A percentile compares a stretch with the other conserved stretches of the same genome.
Conservation (phyloP, 768 basidiomycete genomes). For the Pulveroboletus sp. region DNA sequence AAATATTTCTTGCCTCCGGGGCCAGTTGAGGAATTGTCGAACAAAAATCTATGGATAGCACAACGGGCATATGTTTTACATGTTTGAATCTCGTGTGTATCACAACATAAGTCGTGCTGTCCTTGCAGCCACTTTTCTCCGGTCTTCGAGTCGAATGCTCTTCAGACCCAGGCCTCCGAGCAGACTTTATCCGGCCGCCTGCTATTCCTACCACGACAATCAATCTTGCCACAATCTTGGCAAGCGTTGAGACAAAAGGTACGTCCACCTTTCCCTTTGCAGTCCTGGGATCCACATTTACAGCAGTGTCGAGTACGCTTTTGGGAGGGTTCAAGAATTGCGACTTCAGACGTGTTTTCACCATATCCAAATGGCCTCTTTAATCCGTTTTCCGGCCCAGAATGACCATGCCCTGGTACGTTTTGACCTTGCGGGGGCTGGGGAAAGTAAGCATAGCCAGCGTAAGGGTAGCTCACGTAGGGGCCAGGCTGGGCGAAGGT, state of each 20-base stretch:
- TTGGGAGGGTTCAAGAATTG: constrained; percentile 36
- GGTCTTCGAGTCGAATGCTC: not conserved
- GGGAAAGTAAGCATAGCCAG: constrained; percentile 32
- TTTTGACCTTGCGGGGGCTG: constrained; percentile 23
- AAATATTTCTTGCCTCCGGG: not conserved
- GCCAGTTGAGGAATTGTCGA: not conserved
- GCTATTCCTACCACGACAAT: constrained; percentile 76
- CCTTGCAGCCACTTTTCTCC: not conserved
- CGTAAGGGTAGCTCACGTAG: constrained; percentile 38
- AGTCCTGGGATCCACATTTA: constrained; percentile 79
- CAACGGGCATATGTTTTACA: constrained; percentile 10
- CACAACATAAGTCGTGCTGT: not conserved
- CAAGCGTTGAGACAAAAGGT: constrained; percentile 71
- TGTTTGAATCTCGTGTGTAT: not conserved
- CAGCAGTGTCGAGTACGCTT: constrained; percentile 79
- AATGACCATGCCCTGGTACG: constrained; percentile 22
- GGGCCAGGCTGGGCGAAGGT: constrained; percentile 29
- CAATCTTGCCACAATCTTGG: constrained; percentile 80
- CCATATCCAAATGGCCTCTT: constrained; percentile 31
- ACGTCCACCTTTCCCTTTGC: constrained; percentile 81
- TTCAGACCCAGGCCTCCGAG: constrained; percentile 49
- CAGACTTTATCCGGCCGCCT: constrained; percentile 76
- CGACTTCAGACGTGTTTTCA: constrained; percentile 22
- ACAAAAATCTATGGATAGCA: constrained; percentile 3
- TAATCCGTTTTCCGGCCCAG: constrained; percentile 23